Percentiles rank a stretch among this genome's conserved stretches.
Conservation (phyloP, 2,329 filamentous ascomycete genomes). For the Colletotrichum salicis region DNA sequence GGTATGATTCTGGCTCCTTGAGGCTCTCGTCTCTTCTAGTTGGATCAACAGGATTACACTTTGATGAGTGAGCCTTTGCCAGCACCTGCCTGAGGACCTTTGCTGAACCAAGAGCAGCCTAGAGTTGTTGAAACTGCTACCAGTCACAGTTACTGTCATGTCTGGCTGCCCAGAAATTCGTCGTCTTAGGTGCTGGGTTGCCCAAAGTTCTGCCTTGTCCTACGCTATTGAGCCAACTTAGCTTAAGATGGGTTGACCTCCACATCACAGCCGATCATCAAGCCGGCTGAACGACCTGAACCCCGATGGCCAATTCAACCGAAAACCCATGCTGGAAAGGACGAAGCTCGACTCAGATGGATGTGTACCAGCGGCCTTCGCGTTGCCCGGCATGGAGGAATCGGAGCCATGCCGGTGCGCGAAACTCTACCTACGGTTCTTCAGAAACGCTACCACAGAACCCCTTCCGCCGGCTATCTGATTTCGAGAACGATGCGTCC, state of each 20-base stretch:
- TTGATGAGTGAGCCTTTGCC: not conserved
- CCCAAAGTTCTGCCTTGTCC: not conserved
- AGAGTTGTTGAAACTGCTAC: slow-evolving; percentile 2
- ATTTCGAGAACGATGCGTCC: not conserved
- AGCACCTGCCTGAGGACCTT: not conserved
- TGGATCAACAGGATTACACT: not conserved
- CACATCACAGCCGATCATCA: not conserved
- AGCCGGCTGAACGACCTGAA: not conserved
- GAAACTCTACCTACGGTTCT: too few species aligned
- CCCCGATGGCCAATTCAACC: not conserved
- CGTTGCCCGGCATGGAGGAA: not conserved
- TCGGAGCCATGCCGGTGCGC: not conserved
- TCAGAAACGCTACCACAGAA: slow-evolving; percentile 9
- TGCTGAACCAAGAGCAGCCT: not conserved
- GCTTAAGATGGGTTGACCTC: slow-evolving; percentile 2
- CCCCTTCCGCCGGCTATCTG: slow-evolving; percentile 3
- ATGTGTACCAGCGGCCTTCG: not conserved
- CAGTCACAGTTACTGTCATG: not conserved
- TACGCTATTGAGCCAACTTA: not conserved
- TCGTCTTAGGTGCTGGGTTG: not conserved
- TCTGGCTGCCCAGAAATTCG: not conserved
- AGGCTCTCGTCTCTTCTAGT: not conserved
- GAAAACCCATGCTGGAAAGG: not conserved
- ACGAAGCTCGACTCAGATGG: not conserved
- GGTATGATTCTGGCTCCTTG: not conserved